These are phyloP conservation scores for Hortiboletus flavorubellus DNA, from an alignment of 768 basidiomycete genomes.

Conservation along the genomic window DNA sequence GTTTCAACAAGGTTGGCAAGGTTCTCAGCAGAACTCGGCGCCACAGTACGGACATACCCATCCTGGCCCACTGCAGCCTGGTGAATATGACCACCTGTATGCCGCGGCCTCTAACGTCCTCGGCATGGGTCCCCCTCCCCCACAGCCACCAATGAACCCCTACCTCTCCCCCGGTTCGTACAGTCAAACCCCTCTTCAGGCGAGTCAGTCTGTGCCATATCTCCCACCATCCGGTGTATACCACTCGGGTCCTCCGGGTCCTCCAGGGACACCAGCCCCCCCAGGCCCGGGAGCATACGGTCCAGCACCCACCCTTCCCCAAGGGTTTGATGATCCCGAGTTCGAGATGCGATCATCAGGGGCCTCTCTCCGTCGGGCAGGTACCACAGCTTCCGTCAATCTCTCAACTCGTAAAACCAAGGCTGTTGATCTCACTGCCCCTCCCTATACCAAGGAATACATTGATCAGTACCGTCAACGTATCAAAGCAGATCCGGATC, in stretches of 20 bases:
- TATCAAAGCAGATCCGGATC: slow-evolving; percentile 97
- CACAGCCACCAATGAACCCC: slow-evolving; percentile 16
- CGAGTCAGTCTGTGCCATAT: slow-evolving; percentile 33
- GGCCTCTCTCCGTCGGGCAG: slow-evolving; percentile 49
- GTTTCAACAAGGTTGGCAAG: slow-evolving; percentile 28
- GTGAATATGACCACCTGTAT: slow-evolving; percentile 59
- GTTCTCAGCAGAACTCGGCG: slow-evolving; percentile 21
- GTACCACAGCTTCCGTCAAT: slow-evolving; percentile 53
- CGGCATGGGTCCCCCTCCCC: slow-evolving; percentile 63
- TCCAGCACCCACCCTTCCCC: slow-evolving; percentile 25
- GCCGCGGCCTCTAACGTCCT: slow-evolving; percentile 78
- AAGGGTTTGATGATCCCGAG: slow-evolving; percentile 41
- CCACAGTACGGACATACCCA: slow-evolving; percentile 19
- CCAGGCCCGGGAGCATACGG: slow-evolving; percentile 16
- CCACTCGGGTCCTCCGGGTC: slow-evolving; percentile 17
- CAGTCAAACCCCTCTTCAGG: slow-evolving; percentile 20
- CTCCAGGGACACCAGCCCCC: slow-evolving; percentile 18
- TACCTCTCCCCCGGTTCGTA: slow-evolving; percentile 25
- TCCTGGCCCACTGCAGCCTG: slow-evolving; percentile 27
- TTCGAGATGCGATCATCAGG: slow-evolving; percentile 51
- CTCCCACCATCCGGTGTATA: slow-evolving; percentile 30
- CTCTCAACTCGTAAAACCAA: slow-evolving; percentile 67
- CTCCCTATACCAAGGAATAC: slow-evolving; percentile 92
- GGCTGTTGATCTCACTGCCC: slow-evolving; percentile 76
- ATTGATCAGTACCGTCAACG: slow-evolving; percentile 97